Conservation (phyloP, 345 rosid genomes). For the Eucalyptus curtisii region DNA sequence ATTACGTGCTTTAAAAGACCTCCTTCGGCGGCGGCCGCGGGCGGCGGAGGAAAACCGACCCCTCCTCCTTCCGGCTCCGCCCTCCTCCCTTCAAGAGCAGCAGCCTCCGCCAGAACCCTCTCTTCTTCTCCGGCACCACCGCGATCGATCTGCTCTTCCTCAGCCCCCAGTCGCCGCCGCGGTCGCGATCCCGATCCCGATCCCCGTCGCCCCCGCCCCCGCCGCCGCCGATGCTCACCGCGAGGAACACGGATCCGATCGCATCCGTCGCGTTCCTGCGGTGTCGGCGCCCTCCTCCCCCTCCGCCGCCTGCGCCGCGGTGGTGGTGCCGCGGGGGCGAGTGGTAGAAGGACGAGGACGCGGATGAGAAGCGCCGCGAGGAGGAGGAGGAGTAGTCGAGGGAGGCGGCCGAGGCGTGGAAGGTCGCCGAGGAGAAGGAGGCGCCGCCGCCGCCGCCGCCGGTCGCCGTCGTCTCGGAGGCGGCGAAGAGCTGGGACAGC, state of each 20-base stretch:
- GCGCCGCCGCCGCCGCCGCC: background rate
- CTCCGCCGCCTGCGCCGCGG: background rate
- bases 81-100: conserved; percentile 11
- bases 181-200: background rate
- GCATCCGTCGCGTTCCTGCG: conserved; percentile 21
- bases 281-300: background rate
- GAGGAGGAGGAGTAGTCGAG: background rate
- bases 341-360: background rate
- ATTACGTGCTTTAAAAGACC: background rate
- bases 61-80: conserved; percentile 26
- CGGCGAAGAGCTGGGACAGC: background rate
- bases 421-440: background rate
- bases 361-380: background rate
- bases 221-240: background rate
- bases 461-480: background rate
- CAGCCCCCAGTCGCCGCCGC: conserved; percentile 12
- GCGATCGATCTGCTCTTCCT: conserved; percentile 81
- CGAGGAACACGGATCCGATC: background rate
- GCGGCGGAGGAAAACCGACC: background rate
- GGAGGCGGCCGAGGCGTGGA: background rate
- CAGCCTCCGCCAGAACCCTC: conserved; percentile 67
- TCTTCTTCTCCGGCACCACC: conserved; percentile 23
- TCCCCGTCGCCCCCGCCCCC: background rate
- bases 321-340: conserved; percentile 2
- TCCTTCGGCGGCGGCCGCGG: background rate